phyloP scores from a whole-genome alignment of 2,329 filamentous ascomycete species.

The Alternaria postmessia region DNA sequence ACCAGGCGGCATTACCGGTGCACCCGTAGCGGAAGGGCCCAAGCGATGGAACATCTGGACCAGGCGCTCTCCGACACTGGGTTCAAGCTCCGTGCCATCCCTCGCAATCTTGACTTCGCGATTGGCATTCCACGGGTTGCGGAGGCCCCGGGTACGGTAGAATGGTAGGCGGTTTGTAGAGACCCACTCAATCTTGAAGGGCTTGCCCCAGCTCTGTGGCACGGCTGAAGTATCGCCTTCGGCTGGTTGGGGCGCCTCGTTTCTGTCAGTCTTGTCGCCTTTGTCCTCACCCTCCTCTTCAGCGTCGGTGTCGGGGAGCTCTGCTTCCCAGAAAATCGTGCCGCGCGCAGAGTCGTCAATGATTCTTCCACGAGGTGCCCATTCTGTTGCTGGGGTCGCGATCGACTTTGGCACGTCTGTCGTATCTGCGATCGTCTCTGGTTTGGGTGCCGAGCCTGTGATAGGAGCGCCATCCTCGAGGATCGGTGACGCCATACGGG shows the following conservation, averaged over 20 bases:
- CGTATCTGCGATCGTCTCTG: slow-evolving; percentile 62
- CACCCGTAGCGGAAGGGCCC: slow-evolving; percentile 38
- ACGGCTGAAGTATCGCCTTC: slow-evolving; percentile 51
- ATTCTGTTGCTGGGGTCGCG: slow-evolving; percentile 78
- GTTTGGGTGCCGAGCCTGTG: slow-evolving; percentile 65
- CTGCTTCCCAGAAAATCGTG: slow-evolving; percentile 95
- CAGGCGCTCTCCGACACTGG: slow-evolving; percentile 77
- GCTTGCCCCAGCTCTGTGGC: slow-evolving; percentile 82
- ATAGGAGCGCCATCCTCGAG: slow-evolving; percentile 69
- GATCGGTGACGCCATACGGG: slow-evolving; percentile 86
- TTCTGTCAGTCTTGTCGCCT: slow-evolving; percentile 55
- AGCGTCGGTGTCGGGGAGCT: slow-evolving; percentile 64
- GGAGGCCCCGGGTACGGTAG: slow-evolving; percentile 83
- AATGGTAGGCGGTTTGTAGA: slow-evolving; percentile 86
- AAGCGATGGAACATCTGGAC: slow-evolving; percentile 74
- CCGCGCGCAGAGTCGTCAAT: slow-evolving; percentile 93
- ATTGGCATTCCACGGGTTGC: slow-evolving; percentile 95
- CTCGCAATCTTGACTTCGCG: slow-evolving; percentile 94
- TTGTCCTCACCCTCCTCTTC: slow-evolving; percentile 53
- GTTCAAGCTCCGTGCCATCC: slow-evolving; percentile 92
- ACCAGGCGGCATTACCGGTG: slow-evolving; percentile 31
- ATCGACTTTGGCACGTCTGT: slow-evolving; percentile 80
- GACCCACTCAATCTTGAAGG: slow-evolving; percentile 90
- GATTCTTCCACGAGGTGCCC: slow-evolving; percentile 81
- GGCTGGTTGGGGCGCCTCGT: slow-evolving; percentile 32